Conservation (phyloP, 768 basidiomycete genomes). For the Aureoboletus auriporus region DNA sequence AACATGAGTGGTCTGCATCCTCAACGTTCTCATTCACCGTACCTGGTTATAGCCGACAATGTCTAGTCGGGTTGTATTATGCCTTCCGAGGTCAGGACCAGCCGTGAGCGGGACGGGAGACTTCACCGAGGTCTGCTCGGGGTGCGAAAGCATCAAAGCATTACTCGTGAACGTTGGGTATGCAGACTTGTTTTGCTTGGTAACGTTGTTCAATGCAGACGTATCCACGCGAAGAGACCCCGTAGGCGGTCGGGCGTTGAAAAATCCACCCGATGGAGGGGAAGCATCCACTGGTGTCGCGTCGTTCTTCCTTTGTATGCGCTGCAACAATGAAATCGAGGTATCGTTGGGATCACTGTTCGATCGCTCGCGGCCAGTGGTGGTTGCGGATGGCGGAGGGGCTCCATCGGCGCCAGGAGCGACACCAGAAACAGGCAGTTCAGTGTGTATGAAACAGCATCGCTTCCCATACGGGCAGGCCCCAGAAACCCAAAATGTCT, state of each 20-base stretch:
- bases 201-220: conserved; percentile 52
- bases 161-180: conserved; percentile 60
- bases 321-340: conserved; percentile 68
- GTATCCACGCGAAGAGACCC: conserved; percentile 76
- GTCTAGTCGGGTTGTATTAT: conserved; percentile 64
- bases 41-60: conserved; percentile 75
- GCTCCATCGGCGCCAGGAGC: conserved; percentile 51
- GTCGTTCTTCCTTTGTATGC: conserved; percentile 67
- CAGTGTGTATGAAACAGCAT: conserved; percentile 93
- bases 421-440: conserved; percentile 63
- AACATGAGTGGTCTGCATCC: conserved; percentile 9
- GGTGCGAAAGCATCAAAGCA: conserved; percentile 45
- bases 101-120: conserved; percentile 82
- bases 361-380: conserved; percentile 62
- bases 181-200: conserved; percentile 81
- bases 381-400: conserved; percentile 47
- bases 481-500: conserved; percentile 94
- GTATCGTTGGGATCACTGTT: conserved; percentile 80
- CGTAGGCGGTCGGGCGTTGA: conserved; percentile 60
- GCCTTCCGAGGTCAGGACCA: conserved; percentile 80
- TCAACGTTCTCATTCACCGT: conserved; percentile 17
- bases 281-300: conserved; percentile 57
- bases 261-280: conserved; percentile 38
- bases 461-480: conserved; percentile 91
- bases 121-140: conserved; percentile 57